phyloP scores from a whole-genome alignment of 2,329 filamentous ascomycete species.

The Lasiodiplodia sp. region DNA sequence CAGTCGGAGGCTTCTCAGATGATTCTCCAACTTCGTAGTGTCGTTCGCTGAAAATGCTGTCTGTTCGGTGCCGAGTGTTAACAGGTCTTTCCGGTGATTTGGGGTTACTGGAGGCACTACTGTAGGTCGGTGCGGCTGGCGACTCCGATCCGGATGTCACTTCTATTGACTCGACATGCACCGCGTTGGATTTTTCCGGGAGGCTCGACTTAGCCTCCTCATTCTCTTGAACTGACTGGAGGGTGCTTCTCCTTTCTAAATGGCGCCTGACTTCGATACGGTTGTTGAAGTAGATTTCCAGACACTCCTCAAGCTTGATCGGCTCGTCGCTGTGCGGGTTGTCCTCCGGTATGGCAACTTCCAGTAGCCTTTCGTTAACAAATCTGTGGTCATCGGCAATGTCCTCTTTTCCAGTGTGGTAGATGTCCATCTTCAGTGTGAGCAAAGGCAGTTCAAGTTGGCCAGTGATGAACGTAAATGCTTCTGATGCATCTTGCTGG shows the following conservation, averaged over 20 bases:
- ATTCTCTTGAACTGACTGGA: slow-evolving; percentile 54
- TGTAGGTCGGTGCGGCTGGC: slow-evolving; percentile 43
- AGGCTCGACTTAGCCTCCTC: neutral
- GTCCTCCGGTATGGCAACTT: slow-evolving; percentile 84
- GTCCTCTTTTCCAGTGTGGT: slow-evolving; percentile 85
- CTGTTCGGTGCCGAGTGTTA: slow-evolving; percentile 50
- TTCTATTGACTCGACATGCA: slow-evolving; percentile 56
- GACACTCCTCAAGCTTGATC: slow-evolving; percentile 85
- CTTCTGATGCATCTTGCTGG: slow-evolving; percentile 95
- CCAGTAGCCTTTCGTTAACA: slow-evolving; percentile 87
- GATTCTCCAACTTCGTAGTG: slow-evolving; percentile 45
- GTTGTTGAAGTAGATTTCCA: slow-evolving; percentile 96
- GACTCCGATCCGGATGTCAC: slow-evolving; percentile 42
- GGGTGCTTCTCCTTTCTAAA: slow-evolving; percentile 66
- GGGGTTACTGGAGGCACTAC: slow-evolving; percentile 35
- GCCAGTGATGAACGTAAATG: slow-evolving; percentile 93
- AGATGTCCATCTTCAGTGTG: slow-evolving; percentile 92
- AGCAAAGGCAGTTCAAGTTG: slow-evolving; percentile 86
- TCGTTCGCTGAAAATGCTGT: slow-evolving; percentile 59
- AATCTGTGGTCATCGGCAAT: slow-evolving; percentile 92
- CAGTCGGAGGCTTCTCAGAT: slow-evolving; percentile 55
- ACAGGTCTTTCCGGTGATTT: slow-evolving; percentile 42
- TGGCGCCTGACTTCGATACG: slow-evolving; percentile 87
- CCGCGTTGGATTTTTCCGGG: slow-evolving; percentile 29
- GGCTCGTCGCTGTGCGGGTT: slow-evolving; percentile 70